Percentiles rank a stretch among this genome's conserved stretches.
phyloP scores from a whole-genome alignment of 441 rosid genomes.

The Biscutella laevigata region DNA sequence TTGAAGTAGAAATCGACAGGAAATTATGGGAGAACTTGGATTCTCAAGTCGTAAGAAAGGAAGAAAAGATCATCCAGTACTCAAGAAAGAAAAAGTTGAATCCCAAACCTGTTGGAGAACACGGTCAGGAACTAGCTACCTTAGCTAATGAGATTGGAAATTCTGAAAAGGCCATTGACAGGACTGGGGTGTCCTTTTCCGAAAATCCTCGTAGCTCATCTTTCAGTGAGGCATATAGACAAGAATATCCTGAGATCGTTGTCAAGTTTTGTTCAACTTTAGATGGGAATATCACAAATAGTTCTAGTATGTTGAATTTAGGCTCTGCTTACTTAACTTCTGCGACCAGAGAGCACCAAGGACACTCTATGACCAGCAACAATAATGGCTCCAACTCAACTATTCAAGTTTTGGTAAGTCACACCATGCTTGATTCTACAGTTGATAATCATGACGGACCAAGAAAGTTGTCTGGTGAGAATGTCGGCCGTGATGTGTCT shows the following conservation, averaged over 20 bases:
- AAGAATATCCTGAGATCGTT: constrained; percentile 16
- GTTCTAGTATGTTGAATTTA: constrained; percentile 22
- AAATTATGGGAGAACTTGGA: constrained; percentile 24
- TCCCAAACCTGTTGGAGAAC: constrained; percentile 32
- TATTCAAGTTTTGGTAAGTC: constrained; percentile 17
- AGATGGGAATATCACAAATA: constrained; percentile 13
- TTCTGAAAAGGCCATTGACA: constrained; percentile 19
- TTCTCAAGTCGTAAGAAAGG: constrained; percentile 28
- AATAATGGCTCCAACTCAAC: constrained; percentile 14
- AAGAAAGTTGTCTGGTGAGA: constrained; percentile 18
- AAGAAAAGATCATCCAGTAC: constrained; percentile 63
- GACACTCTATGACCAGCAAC: constrained; percentile 19
- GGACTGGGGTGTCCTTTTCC: constrained; percentile 2
- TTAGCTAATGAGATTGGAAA: constrained; percentile 21
- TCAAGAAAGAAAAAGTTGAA: constrained; percentile 67
- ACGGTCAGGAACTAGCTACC: constrained; percentile 29
- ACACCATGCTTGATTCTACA: constrained; percentile 17
- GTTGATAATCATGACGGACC: constrained; percentile 21
- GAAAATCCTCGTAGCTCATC: constrained; percentile 14
- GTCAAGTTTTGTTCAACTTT: constrained; percentile 15
- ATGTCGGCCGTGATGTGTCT: constrained; percentile 6
- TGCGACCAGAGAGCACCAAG: constrained; percentile 26
- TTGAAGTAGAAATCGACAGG: constrained; percentile 31
- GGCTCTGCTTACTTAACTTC: constrained; percentile 20
- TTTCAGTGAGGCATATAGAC: constrained; percentile 13